These are phyloP conservation scores for Aspergillus bombycis DNA, from an alignment of 2,329 filamentous ascomycete genomes.

Conservation along the genomic window DNA sequence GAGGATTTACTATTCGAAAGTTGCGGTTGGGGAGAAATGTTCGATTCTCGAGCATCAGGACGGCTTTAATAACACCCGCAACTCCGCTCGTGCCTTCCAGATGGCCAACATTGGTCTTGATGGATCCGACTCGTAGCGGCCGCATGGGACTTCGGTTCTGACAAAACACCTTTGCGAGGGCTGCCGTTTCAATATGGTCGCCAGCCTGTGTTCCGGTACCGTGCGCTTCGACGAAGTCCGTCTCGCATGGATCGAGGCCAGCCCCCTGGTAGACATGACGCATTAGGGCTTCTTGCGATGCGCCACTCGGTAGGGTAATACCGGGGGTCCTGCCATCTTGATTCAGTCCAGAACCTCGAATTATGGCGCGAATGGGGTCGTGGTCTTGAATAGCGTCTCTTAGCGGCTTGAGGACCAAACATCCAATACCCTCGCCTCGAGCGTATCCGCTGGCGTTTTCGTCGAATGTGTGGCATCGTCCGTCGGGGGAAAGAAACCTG, in stretches of 20 bases:
- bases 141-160: constrained; percentile 17
- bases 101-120: constrained; percentile 32
- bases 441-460: constrained; percentile 49
- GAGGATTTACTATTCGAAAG: constrained; percentile 44
- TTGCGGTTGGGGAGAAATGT: constrained; percentile 50
- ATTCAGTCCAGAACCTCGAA: constrained; percentile 46
- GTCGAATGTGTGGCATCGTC: constrained; percentile 41
- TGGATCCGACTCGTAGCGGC: constrained; percentile 24
- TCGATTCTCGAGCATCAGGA: constrained; percentile 49
- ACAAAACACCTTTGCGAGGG: constrained; percentile 32
- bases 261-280: constrained; percentile 34
- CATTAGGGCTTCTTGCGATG: constrained; percentile 40
- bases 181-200: constrained; percentile 36
- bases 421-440: constrained; percentile 50
- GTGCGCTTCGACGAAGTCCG: constrained; percentile 34
- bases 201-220: constrained; percentile 40
- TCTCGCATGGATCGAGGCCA: constrained; percentile 26
- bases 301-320: constrained; percentile 47
- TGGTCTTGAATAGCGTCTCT: constrained; percentile 45
- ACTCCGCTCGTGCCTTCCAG: constrained; percentile 26
- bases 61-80: constrained; percentile 41
- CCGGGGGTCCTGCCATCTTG: constrained; percentile 51
- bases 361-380: constrained; percentile 49
- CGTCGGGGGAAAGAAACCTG: constrained; percentile 33
- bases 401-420: constrained; percentile 48